Conservation (phyloP, 176 grass and related monocot genomes). For the Raddia distichophylla region DNA sequence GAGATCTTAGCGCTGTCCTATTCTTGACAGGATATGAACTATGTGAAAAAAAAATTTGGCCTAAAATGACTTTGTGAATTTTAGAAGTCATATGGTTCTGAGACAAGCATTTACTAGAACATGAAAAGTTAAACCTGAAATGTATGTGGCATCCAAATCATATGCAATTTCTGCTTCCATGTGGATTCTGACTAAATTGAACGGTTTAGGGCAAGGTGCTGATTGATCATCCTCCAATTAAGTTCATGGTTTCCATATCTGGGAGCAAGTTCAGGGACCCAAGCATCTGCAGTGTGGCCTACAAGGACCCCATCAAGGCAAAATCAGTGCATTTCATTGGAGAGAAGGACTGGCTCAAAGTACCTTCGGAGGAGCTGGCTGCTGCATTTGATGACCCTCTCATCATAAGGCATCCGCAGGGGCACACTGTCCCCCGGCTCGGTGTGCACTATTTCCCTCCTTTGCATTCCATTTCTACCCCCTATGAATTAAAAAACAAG, state of each 20-base stretch:
- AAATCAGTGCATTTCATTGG: conserved; percentile 92
- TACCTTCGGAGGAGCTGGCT: conserved; percentile 81
- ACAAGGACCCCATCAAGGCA: conserved; percentile 62
- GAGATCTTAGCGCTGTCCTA: not conserved
- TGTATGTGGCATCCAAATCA: not conserved
- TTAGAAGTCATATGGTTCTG: not conserved
- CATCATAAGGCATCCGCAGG: conserved; percentile 83
- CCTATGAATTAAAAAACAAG: too few relatives aligned
- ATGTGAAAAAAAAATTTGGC: too few relatives aligned
- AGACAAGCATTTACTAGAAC: not conserved
- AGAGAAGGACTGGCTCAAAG: conserved; percentile 95
- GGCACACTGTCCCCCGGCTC: conserved; percentile 89
- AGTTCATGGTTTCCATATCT: conserved; percentile 76
- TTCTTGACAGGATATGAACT: not conserved
- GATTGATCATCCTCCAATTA: conserved; percentile 76
- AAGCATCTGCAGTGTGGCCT: conserved; percentile 68
- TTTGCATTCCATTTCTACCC: not conserved
- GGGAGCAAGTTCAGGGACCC: conserved; percentile 85
- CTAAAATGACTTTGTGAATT: too few relatives aligned
- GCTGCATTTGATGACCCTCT: conserved; percentile 76
- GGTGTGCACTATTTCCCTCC: conserved; percentile 42
- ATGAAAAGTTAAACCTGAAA: too few relatives aligned
- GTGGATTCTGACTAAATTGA: conserved; percentile 31
- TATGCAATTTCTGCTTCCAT: not conserved
- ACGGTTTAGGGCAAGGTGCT: conserved; percentile 68